A percentile compares a stretch with the other conserved stretches of the same genome.
phyloP scores from a whole-genome alignment of 1,284 basidiomycete genomes.

The Sphaerobolus stellatus region DNA sequence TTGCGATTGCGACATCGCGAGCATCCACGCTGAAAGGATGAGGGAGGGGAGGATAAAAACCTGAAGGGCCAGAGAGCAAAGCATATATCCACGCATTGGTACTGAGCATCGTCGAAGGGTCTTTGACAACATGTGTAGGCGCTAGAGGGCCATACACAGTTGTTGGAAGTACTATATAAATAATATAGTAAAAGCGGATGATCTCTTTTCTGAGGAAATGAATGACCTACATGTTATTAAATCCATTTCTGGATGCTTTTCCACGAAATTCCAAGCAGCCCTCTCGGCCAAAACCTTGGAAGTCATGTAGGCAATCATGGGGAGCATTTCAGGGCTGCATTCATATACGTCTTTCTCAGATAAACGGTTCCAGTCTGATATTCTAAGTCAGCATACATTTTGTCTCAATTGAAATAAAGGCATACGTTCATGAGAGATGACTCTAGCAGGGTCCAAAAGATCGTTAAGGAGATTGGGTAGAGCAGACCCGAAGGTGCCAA shows the following conservation, averaged over 20 bases:
- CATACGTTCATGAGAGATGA: neutral
- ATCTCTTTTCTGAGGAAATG: neutral
- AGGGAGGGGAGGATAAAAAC: constrained; percentile 9
- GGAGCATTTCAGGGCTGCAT: neutral
- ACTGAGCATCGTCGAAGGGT: constrained; percentile 22
- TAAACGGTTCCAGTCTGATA: neutral
- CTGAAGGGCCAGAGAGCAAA: constrained; percentile 22
- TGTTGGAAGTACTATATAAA: constrained; percentile 29
- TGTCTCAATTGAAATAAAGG: too few relatives aligned
- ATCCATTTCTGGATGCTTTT: constrained; percentile 34
- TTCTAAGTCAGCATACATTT: too few relatives aligned
- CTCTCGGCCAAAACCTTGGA: constrained; percentile 37
- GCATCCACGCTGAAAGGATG: constrained; percentile 33
- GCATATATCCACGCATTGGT: constrained; percentile 31
- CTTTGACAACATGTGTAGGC: constrained; percentile 24
- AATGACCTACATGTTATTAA: constrained; percentile 29
- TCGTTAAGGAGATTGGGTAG: neutral
- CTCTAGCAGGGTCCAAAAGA: neutral
- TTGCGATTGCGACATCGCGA: constrained; percentile 39
- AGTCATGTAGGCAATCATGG: constrained; percentile 30
- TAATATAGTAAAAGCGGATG: neutral
- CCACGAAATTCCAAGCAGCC: constrained; percentile 37
- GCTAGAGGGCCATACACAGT: constrained; percentile 35
- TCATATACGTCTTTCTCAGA: neutral
- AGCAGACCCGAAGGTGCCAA: neutral